Conservation (phyloP, 1,139 yeast genomes). For the Debaryomyces coudertii region DNA sequence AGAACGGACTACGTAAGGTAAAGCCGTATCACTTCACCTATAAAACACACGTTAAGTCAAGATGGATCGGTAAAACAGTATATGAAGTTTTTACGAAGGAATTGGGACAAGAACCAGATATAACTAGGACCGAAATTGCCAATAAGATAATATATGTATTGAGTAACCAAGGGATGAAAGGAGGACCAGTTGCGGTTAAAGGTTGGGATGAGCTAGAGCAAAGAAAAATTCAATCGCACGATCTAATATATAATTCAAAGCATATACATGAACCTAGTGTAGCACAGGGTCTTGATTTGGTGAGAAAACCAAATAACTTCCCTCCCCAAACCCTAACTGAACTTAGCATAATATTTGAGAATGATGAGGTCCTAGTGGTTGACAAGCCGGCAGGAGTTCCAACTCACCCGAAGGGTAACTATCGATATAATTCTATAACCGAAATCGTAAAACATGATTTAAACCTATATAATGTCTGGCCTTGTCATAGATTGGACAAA, state of each 20-base stretch:
- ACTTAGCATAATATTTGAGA: slow-evolving; percentile 50
- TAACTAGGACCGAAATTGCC: slow-evolving; percentile 29
- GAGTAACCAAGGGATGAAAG: slow-evolving; percentile 30
- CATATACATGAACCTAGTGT: slow-evolving; percentile 71
- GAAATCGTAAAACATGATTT: slow-evolving; percentile 55
- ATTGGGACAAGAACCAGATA: slow-evolving; percentile 39
- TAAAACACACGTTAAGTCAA: slow-evolving; percentile 46
- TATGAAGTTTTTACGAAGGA: slow-evolving; percentile 47
- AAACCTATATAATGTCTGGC: slow-evolving; percentile 41
- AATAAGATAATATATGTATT: slow-evolving; percentile 30
- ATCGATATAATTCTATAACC: slow-evolving; percentile 60
- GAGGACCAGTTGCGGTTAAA: slow-evolving; percentile 20
- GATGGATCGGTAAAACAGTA: slow-evolving; percentile 53
- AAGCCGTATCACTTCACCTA: slow-evolving; percentile 47
- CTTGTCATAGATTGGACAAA: slow-evolving; percentile 73
- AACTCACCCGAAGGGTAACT: slow-evolving; percentile 77
- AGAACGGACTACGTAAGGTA: slow-evolving; percentile 49
- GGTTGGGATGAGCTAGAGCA: slow-evolving; percentile 27
- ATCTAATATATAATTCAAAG: slow-evolving; percentile 45
- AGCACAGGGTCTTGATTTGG: slow-evolving; percentile 26
- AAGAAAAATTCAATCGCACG: slow-evolving; percentile 46
- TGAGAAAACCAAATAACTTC: slow-evolving; percentile 14
- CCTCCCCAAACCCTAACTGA: slow-evolving; percentile 15
- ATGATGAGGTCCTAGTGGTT: slow-evolving; percentile 56
- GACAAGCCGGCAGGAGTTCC: slow-evolving; percentile 80